A percentile compares a stretch with the other conserved stretches of the same genome.
Conservation (phyloP, 2,329 filamentous ascomycete genomes). For the Metarhizium rileyi region DNA sequence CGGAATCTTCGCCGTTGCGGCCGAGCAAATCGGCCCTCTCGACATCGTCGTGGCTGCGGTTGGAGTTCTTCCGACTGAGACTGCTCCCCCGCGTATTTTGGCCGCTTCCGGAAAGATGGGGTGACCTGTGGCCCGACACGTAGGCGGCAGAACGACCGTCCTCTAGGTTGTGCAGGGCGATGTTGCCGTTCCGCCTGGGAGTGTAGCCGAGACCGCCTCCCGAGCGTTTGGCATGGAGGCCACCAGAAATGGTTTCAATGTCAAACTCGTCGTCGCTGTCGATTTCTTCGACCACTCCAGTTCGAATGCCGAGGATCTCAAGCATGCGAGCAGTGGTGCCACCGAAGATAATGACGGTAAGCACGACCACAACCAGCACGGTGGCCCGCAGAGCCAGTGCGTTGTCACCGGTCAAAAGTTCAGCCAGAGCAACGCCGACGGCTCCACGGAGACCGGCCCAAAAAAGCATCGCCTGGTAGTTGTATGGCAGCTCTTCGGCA, state of each 20-base stretch:
- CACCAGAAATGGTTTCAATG: conserved; percentile 66
- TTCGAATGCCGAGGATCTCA: conserved; percentile 92
- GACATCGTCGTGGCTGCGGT: conserved; percentile 32
- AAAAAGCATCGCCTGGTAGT: conserved; percentile 99
- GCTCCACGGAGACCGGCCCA: conserved; percentile 95
- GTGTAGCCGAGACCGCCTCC: conserved; percentile 69
- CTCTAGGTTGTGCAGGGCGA: conserved; percentile 45
- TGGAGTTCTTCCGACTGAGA: conserved; percentile 43
- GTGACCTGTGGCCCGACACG: conserved; percentile 44
- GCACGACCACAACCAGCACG: conserved; percentile 91
- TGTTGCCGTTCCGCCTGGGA: conserved; percentile 55
- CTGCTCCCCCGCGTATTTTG: conserved; percentile 39
- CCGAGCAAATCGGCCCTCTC: conserved; percentile 50
- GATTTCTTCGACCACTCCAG: conserved; percentile 91
- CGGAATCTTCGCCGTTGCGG: conserved; percentile 42
- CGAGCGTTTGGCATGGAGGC: conserved; percentile 72
- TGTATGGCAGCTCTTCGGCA: conserved; percentile 82
- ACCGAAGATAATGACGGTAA: conserved; percentile 98
- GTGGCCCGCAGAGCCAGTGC: conserved; percentile 79
- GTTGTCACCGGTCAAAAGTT: conserved; percentile 74
- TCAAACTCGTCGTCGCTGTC: conserved; percentile 99
- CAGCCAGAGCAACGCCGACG: conserved; percentile 88
- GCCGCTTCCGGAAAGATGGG: conserved; percentile 28
- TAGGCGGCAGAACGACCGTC: conserved; percentile 32
- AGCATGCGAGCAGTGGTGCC: conserved; percentile 96